Evolutionary conservation across 202 grass and related monocot genomes (phyloP), one percentile per base, ranked within the genome.

Genomic region (Eragrostis tef): DNA sequence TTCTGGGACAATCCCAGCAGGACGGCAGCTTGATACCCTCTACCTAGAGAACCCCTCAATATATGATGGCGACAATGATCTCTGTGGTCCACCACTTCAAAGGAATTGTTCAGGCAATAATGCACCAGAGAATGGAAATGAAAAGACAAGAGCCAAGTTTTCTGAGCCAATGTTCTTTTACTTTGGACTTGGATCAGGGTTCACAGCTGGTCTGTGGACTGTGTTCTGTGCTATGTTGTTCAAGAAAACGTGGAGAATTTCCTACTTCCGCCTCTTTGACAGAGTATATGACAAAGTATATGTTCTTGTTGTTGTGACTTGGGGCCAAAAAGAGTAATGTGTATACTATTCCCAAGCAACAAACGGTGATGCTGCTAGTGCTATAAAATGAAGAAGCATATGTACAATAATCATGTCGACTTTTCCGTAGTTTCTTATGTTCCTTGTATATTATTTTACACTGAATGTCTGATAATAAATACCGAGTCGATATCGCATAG

Each of bases 171-270:
- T 83, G 21, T 83, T 46, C 16, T 71, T 31, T 31, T 31, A 31
- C 29, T 31, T 31, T 24, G 7, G 79, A 41, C 3, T 39, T 39
- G 34, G 34, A 39, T 39, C 34, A 39, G 34, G 34, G 1, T 39
- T 39, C 34, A 39, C 34, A 39, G 34, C 3, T 39, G 34, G 34
- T 5, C 3, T 39, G 25, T 82, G 79, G 85, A 0, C 24, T n/a
- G 59, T 75, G 43, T 87, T 63, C 17, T 53, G 79, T 82, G 14
- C 59, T 16, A 24, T 87, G 41, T 63, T 82, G 47, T 87, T 77
- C 49, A 87, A 82, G n/a, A 68, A 68, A 34, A 20, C 22, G 41
- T 87, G 85, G 78, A 82, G 60, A 51, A 29, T 20, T 26, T 45
- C 77, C 17, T 87, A 67, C 70, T 87, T 87, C 25, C 6, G 22